Percentiles rank a stretch among this genome's conserved stretches.
phyloP scores from a whole-genome alignment of 75 land plant genomes.

The Cunninghamia lanceolata region DNA sequence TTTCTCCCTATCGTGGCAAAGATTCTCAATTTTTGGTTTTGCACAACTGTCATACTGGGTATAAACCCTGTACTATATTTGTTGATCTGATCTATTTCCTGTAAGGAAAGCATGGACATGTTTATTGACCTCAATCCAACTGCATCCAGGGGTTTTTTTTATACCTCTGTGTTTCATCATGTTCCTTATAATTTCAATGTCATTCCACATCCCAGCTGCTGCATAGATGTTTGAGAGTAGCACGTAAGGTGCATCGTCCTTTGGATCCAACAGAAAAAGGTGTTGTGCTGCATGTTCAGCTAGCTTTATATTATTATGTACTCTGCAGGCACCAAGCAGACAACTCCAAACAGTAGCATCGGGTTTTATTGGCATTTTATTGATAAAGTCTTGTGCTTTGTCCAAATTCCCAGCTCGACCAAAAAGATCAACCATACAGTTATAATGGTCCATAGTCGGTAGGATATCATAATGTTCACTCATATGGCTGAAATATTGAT shows the following conservation, averaged over 20 bases:
- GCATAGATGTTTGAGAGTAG: conserved; percentile 1
- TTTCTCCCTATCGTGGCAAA: background rate
- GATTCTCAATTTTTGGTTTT: background rate
- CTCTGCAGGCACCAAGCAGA: conserved; percentile 15
- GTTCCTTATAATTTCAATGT: background rate
- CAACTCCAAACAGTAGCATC: conserved; percentile 12
- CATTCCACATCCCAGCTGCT: background rate
- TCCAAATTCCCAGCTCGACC: conserved; percentile 17
- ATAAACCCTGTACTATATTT: background rate
- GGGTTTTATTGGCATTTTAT: conserved; percentile 14
- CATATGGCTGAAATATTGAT: conserved; percentile 8
- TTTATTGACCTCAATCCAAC: conserved; percentile 1
- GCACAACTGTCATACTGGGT: background rate
- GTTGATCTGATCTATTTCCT: background rate
- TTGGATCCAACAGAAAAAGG: background rate
- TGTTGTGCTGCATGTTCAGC: background rate
- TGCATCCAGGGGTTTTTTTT: background rate
- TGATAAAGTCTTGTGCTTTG: conserved; percentile 12
- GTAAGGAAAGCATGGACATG: background rate
- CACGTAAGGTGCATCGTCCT: background rate
- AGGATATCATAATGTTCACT: background rate
- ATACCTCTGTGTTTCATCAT: background rate
- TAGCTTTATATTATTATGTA: conserved; percentile 7
- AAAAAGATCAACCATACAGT: conserved; percentile 15
- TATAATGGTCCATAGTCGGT: conserved; percentile 15